Conservation (phyloP, 164 flowering plant genomes). For the Sextonia rubra region DNA sequence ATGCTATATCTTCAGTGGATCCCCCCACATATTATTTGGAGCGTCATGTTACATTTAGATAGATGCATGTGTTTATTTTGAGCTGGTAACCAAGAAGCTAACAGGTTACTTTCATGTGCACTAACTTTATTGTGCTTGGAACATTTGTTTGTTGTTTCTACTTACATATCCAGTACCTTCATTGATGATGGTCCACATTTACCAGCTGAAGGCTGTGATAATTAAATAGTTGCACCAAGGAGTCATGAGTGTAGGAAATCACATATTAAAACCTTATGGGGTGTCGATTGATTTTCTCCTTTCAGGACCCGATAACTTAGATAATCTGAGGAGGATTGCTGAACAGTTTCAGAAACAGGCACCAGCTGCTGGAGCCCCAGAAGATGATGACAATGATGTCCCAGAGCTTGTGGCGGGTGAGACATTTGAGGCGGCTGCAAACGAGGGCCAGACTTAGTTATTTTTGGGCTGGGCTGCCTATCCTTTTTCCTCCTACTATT, state of each 20-base stretch:
- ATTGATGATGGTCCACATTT: no score
- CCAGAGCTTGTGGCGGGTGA: conserved; percentile 56
- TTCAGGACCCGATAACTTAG: conserved; percentile 68
- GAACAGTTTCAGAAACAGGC: conserved; percentile 64
- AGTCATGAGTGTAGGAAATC: no score
- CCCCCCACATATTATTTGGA: background rate
- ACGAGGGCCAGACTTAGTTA: conserved; percentile 26
- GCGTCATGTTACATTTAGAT: background rate
- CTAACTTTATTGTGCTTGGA: no score
- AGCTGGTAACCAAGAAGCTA: no score
- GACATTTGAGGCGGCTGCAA: conserved; percentile 55
- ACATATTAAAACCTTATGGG: background rate
- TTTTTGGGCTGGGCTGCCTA: conserved; percentile 1
- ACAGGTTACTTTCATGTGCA: no score
- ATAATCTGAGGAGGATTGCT: conserved; percentile 58
- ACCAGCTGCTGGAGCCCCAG: conserved; percentile 32
- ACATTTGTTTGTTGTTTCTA: no score
- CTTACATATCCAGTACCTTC: no score
- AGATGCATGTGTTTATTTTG: background rate
- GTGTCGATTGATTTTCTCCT: background rate
- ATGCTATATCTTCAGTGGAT: background rate
- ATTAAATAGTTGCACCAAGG: no score
- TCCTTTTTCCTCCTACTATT: background rate
- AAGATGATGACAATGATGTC: conserved; percentile 54
- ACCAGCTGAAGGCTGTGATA: no score